Evolutionary conservation across 148 eudicot genomes (phyloP), one percentile per base, ranked within the genome.

Genomic region (Rhododendron molle): DNA sequence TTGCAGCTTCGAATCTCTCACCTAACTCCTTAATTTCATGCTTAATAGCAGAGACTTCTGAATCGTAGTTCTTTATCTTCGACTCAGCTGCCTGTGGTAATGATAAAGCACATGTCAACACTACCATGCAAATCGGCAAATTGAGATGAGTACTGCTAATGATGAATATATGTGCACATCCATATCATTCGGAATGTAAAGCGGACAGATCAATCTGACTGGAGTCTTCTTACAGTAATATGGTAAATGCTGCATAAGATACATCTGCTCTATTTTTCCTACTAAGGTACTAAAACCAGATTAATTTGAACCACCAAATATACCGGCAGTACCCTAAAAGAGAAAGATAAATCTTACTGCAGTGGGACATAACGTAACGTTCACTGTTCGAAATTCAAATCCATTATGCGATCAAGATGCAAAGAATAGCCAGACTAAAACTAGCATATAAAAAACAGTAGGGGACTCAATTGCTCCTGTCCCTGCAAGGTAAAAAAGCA

Each of bases 81-180:
- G 98, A 93, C 34, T 93, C 94, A 34, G 99, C 98, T 85, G 92
- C 92, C 99, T 95, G 91, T 62, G 28, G 74, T 67, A 71, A 87
- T 49, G 50, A 56, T 38, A 81, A 20, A 23, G 74, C 74, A 83
- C 43, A 80, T 34, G 60, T 2, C 67, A 58, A 40, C 38, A 13
- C 56, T 9, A 81, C 7, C 9, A 54, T 16, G 21, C 23, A 74
- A 36, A 38, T 36, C 78, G 1, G 32, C 13, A 18, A 9, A 18
- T 9, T 8, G 30, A 34, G 15, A 34, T 34, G 69, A 18, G 21
- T 34, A 54, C 3, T 32, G 83, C 67, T 54, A 30, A 69, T 69
- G 16, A 80, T 21, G 38, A 49, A 30, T 10, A 32, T 10, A 77
- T 7, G 79, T 13, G 58, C 56, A 78, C 62, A 16, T 80, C n/a